Conservation (phyloP, 2,329 filamentous ascomycete genomes). For the Epichloe gansuensis region DNA sequence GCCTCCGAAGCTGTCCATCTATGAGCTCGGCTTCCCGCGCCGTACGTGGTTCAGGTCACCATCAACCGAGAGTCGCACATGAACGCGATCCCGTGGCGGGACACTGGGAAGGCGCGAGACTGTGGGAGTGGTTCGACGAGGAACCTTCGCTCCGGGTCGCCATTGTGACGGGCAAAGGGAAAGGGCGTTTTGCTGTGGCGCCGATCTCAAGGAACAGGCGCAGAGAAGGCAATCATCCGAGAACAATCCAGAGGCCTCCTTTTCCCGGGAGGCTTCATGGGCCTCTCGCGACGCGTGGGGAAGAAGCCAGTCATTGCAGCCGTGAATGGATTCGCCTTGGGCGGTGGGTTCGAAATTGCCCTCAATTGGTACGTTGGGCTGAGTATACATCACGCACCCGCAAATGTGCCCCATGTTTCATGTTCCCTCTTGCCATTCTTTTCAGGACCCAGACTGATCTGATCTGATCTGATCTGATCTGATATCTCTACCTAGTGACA, state of each 20-base stretch:
- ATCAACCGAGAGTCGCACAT: conserved; percentile 37
- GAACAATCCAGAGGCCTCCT: neutral
- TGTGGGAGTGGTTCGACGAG: conserved; percentile 42
- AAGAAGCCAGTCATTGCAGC: conserved; percentile 51
- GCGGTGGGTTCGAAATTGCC: conserved; percentile 45
- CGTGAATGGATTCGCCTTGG: conserved; percentile 44
- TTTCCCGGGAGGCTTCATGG: conserved; percentile 28
- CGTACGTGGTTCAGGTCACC: conserved; percentile 37
- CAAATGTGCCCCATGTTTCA: too few relatives aligned
- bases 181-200: conserved; percentile 41
- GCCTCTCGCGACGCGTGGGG: conserved; percentile 40
- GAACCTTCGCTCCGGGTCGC: conserved; percentile 35
- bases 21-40: conserved; percentile 29
- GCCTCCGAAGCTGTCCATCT: conserved; percentile 9
- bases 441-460: neutral
- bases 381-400: too few relatives aligned
- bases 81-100: conserved; percentile 32
- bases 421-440: neutral
- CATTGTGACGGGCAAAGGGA: conserved; percentile 39
- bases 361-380: conserved; percentile 34
- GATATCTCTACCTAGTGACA: conserved; percentile 23
- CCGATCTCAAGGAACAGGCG: conserved; percentile 37
- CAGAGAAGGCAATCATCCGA: conserved; percentile 16
- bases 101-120: conserved; percentile 34
- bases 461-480: neutral